Conservation (phyloP, 2,329 filamentous ascomycete species). For the Plenodomus tracheiphilus region DNA sequence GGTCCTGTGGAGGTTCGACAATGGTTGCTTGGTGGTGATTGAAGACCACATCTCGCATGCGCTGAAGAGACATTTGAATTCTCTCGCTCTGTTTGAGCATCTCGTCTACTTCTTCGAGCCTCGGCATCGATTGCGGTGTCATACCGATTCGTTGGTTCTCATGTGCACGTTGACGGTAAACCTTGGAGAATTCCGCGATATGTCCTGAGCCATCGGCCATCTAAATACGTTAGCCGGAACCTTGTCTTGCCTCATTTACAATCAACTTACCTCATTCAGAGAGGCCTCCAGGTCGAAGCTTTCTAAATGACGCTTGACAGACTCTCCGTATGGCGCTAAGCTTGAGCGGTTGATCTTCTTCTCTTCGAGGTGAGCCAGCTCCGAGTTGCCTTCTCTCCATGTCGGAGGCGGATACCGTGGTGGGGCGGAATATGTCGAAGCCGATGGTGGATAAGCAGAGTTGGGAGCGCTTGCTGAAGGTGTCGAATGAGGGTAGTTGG, state of each 20-base stretch:
- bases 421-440: slow-evolving; percentile 46
- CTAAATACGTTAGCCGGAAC: slow-evolving; percentile 32
- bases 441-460: slow-evolving; percentile 48
- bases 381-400: slow-evolving; percentile 44
- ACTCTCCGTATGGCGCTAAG: slow-evolving; percentile 48
- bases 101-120: slow-evolving; percentile 55
- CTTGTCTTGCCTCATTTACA: not conserved
- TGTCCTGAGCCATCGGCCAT: slow-evolving; percentile 51
- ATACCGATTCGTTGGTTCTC: slow-evolving; percentile 54
- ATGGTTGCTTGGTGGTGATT: slow-evolving; percentile 60
- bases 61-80: slow-evolving; percentile 55
- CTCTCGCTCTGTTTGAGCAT: slow-evolving; percentile 54
- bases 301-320: slow-evolving; percentile 66
- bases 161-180: slow-evolving; percentile 55
- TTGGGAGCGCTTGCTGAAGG: slow-evolving; percentile 40
- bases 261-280: slow-evolving; percentile 51
- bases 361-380: slow-evolving; percentile 38
- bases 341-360: slow-evolving; percentile 41
- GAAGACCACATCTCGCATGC: slow-evolving; percentile 63
- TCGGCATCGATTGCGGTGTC: slow-evolving; percentile 54
- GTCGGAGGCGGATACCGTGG: slow-evolving; percentile 38
- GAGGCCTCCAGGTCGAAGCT: slow-evolving; percentile 62
- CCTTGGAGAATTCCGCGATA: slow-evolving; percentile 53
- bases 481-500: slow-evolving; percentile 46
- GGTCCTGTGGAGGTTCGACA: slow-evolving; percentile 58